Evolutionary conservation across 2,329 filamentous ascomycete genomes (phyloP), one percentile per base, ranked within the genome.

Genomic region (Pestalotiopsis sp.): DNA sequence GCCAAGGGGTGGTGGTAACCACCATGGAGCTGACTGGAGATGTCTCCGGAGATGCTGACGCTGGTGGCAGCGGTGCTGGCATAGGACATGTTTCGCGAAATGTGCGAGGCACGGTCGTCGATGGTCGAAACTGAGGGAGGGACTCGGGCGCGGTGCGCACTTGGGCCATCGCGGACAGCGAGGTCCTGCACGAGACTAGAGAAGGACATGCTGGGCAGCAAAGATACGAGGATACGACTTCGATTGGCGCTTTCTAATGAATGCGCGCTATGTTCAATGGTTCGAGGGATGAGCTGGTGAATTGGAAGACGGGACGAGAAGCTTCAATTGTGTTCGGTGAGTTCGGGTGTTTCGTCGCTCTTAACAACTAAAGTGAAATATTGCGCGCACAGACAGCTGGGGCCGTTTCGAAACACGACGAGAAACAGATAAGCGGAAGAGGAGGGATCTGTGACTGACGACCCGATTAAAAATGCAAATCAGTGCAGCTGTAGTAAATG

Each of bases 1-100:
- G 92, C 91, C 68, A 96, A 85, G 61, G 93, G 92, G 75, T 96
- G 93, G 75, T 90, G 91, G 81, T 95, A 95, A 69, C 93, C 93
- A 66, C 92, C 91, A 77, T 96, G 93, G 57, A 95, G 87, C 81
- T 95, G 93, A 80, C 92, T 95, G 14, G 91, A 91, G 73, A 96
- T 95, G 75, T 95, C 92, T 66, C 89, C 89, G 1, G 89, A 83
- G 74, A 91, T 91, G 86, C 89, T 91, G 72, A 91, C 89, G 77
- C 89, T 91, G 36, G 89, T 91, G 59, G 89, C 89, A 67, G 88
- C 82, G 14, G 89, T 91, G 83, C 89, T 91, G 71, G 89, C 81
- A 76, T 91, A 91, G 23, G 89, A 91, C 85, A 88, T 89, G 75
- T 88, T 87, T 67, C 87, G 84, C 25, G 89, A 91, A 72, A 91